These are phyloP conservation scores for Rehmannia glutinosa DNA, from an alignment of 257 asterid genomes.

Conservation along the genomic window DNA sequence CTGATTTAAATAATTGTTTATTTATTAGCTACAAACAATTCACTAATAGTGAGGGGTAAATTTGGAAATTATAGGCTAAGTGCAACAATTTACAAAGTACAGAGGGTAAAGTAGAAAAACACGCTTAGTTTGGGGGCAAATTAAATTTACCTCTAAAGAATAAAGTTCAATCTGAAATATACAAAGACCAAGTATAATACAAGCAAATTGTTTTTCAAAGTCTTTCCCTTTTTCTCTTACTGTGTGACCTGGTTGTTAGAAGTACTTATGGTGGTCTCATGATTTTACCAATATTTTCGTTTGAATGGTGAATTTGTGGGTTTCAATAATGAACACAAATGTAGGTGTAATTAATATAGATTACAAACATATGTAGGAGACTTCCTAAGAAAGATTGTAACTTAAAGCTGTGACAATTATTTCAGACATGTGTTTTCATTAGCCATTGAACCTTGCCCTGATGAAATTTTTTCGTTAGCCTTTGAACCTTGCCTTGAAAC, in stretches of 20 bases:
- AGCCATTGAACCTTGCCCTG: neutral
- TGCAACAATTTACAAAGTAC: too few relatives aligned
- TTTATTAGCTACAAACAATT: too few relatives aligned
- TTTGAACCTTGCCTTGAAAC: neutral
- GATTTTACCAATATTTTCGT: neutral
- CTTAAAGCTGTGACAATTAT: neutral
- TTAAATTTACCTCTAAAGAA: too few relatives aligned
- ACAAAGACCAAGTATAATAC: neutral
- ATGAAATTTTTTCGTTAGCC: neutral
- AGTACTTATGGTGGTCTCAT: neutral
- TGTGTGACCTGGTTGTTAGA: neutral
- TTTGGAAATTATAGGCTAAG: too few relatives aligned
- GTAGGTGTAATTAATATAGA: too few relatives aligned
- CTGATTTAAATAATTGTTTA: too few relatives aligned
- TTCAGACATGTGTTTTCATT: too few relatives aligned
- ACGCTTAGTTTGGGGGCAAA: too few relatives aligned
- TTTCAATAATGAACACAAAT: too few relatives aligned
- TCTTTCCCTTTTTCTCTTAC: neutral
- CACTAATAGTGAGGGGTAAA: too few relatives aligned
- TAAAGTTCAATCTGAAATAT: neutral
- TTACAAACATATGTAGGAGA: neutral
- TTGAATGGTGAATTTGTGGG: too few relatives aligned
- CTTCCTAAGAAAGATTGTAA: neutral
- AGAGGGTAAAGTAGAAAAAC: too few relatives aligned
- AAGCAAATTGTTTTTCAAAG: neutral